These are phyloP conservation scores for Mycena albidolilacea DNA, from an alignment of 768 basidiomycete species.

Conservation along the genomic window DNA sequence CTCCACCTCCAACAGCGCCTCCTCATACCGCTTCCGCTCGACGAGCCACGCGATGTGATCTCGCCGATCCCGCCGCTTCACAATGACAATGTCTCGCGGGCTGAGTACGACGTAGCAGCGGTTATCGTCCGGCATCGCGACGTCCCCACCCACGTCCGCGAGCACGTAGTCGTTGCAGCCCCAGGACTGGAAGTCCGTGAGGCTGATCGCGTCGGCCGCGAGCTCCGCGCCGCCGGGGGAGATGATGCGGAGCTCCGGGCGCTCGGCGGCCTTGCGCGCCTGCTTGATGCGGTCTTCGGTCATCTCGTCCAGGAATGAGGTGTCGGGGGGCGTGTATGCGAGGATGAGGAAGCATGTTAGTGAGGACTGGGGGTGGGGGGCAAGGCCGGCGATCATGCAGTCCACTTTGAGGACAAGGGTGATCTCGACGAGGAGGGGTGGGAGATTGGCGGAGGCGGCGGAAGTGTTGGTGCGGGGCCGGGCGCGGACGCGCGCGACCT, in stretches of 20 bases:
- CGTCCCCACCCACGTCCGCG: conserved; percentile 62
- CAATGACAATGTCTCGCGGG: conserved; percentile 89
- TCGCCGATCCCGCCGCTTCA: conserved; percentile 87
- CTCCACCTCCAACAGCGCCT: conserved; percentile 89
- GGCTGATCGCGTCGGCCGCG: conserved; percentile 84
- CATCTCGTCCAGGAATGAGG: conserved; percentile 76
- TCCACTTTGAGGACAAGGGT: conserved; percentile 94
- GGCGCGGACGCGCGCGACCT: conserved; percentile 85
- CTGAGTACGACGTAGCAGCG: conserved; percentile 87
- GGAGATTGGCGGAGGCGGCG: conserved; percentile 61
- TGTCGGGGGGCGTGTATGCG: conserved; percentile 88
- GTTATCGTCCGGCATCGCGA: conserved; percentile 50
- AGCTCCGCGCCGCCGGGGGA: conserved; percentile 91
- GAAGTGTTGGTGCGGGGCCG: conserved; percentile 63
- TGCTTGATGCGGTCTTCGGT: conserved; percentile 81
- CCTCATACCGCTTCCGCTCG: conserved; percentile 88
- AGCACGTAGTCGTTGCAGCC: conserved; percentile 94
- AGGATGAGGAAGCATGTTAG: conserved; percentile 88
- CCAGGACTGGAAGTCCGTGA: conserved; percentile 86
- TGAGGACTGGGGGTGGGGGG: conserved; percentile 68
- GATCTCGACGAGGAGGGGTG: conserved; percentile 86
- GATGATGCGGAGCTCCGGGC: conserved; percentile 96
- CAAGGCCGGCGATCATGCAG: conserved; percentile 94
- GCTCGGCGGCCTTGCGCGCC: conserved; percentile 86
- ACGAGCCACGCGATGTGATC: conserved; percentile 96